Conservation (phyloP, 495 filamentous ascomycete species). For the Immersiella caudata region DNA sequence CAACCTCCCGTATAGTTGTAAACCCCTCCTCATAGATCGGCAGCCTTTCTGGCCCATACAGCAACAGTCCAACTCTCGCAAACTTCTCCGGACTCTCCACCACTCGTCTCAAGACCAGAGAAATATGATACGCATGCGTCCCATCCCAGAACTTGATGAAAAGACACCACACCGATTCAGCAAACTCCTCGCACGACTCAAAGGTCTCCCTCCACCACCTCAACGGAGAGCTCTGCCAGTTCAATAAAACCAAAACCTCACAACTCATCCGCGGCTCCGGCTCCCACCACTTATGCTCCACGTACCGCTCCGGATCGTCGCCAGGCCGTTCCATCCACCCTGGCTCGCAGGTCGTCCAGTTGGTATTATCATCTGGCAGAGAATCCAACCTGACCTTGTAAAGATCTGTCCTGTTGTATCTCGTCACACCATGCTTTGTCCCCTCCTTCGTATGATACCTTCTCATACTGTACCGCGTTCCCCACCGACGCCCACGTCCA, state of each 20-base stretch:
- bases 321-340: neutral
- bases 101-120: neutral
- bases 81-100: slow-evolving; percentile 9
- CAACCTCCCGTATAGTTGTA: neutral
- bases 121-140: neutral
- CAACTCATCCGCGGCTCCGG: neutral
- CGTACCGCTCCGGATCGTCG: neutral
- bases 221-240: neutral
- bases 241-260: neutral
- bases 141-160: slow-evolving; percentile 8
- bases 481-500: slow-evolving; percentile 4
- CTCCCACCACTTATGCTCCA: neutral
- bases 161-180: slow-evolving; percentile 3
- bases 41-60: slow-evolving; percentile 4
- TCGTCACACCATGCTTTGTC: neutral
- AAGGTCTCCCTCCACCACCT: neutral
- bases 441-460: neutral
- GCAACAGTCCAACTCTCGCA: slow-evolving; percentile 4
- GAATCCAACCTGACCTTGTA: slow-evolving; percentile 2
- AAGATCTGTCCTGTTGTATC: neutral
- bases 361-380: neutral
- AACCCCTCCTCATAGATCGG: neutral
- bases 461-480: neutral
- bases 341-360: neutral
- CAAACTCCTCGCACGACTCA: slow-evolving; percentile 11